Conservation (phyloP, 2,329 filamentous ascomycete species). For the Talaromyces rugulosus region DNA sequence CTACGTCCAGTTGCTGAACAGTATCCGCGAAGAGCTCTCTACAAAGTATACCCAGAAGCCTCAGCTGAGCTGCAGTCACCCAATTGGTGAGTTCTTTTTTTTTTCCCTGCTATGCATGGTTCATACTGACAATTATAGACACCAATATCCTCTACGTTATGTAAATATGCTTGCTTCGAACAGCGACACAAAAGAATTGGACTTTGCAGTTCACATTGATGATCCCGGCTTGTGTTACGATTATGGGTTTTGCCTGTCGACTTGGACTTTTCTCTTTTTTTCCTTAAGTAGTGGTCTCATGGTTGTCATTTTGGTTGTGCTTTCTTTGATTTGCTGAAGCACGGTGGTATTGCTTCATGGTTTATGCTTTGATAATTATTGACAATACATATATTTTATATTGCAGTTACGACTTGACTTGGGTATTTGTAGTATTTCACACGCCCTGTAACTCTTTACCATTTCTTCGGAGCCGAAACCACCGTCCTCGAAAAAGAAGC, state of each 20-base stretch:
- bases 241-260: not conserved
- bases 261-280: not conserved
- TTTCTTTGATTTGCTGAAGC: too few relatives aligned
- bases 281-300: not conserved
- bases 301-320: not conserved
- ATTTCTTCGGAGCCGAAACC: slow-evolving; percentile 45
- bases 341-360: not conserved
- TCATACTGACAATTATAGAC: slow-evolving; percentile 41
- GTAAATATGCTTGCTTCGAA: slow-evolving; percentile 36
- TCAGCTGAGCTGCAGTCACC: slow-evolving; percentile 93
- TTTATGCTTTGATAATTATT: not conserved
- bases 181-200: not conserved
- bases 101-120: not conserved
- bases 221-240: not conserved
- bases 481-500: slow-evolving; percentile 48
- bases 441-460: not conserved
- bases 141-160: slow-evolving; percentile 65
- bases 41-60: slow-evolving; percentile 91
- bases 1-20: slow-evolving; percentile 93
- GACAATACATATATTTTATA: not conserved
- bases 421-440: not conserved
- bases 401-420: not conserved
- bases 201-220: not conserved
- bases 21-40: slow-evolving; percentile 82
- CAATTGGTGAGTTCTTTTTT: slow-evolving; percentile 65